These are phyloP conservation scores for Rhodotorula sp. DNA, from an alignment of 1,284 basidiomycete species.

Conservation along the genomic window DNA sequence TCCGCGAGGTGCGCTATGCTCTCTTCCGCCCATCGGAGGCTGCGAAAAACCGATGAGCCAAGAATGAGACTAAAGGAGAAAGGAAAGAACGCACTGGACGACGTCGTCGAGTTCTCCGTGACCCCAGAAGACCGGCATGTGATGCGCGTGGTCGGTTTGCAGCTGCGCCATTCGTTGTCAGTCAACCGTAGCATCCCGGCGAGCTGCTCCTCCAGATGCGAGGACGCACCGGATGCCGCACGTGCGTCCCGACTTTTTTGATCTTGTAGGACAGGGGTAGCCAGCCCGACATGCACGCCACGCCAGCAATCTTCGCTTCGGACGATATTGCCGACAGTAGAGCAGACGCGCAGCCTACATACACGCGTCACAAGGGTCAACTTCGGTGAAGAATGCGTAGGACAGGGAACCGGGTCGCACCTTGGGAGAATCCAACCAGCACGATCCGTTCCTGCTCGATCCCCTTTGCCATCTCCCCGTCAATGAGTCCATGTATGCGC, in stretches of 20 bases:
- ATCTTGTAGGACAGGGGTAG: background rate
- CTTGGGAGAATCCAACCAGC: constrained; percentile 2
- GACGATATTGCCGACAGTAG: background rate
- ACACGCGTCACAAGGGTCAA: background rate
- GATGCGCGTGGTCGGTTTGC: background rate
- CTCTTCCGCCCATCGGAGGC: background rate
- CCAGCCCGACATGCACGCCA: background rate
- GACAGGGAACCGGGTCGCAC: background rate
- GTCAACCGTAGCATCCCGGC: background rate
- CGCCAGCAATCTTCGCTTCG: background rate
- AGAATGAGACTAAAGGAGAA: too few species aligned
- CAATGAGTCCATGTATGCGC: background rate
- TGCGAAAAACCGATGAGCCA: background rate
- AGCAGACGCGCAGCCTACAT: constrained; percentile 5
- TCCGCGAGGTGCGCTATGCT: background rate
- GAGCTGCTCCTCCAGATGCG: background rate
- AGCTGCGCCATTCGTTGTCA: background rate
- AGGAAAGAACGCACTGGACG: background rate
- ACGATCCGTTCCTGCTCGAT: constrained; percentile 1
- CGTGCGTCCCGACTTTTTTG: too few species aligned
- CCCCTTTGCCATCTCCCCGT: background rate
- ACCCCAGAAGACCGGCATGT: constrained; percentile 3
- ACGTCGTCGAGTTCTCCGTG: background rate
- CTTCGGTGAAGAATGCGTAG: too few species aligned
- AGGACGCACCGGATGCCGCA: background rate